Evolutionary conservation across 805 yeast species (phyloP), one percentile per base, ranked within the genome.

Genomic region (Cyberlindnera galapagoensis): DNA sequence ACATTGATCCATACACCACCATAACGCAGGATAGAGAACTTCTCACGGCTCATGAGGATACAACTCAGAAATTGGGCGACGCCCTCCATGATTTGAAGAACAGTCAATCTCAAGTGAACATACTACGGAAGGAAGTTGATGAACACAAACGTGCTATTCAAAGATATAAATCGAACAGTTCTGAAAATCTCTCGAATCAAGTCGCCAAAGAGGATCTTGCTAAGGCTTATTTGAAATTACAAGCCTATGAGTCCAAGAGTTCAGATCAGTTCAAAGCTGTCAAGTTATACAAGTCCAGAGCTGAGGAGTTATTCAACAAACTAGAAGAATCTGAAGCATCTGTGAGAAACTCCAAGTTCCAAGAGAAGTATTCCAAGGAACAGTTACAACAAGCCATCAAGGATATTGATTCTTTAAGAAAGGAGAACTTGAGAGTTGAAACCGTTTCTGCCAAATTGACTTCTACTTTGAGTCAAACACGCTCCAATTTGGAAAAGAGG

Each of bases 291-390:
- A 80, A 76, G 49, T 57, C 64, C 12, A 70, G 94, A 39, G 76
- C 94, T 21, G 88, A 83, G 21, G 81, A 78, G 39, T 81, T 84
- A 51, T 74, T 69, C 44, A 65, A 67, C 36, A 82, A 83, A 47
- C 62, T 87, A 17, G 94, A 86, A 47, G 69, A 73, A 30, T 88
- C 92, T 3, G 95, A 88, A 50, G 66, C 77, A 30, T 81, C 84
- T 5, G 73, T 81, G 2, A 63, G 69, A 32, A 68, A 75, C 27
- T 74, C 85, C 7, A 66, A 72, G 43, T 62, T 83, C 44, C 74
- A 77, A 9, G 88, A 80, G 49, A 67, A 67, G 33, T 47, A 62
- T 22, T 64, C 79, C 5, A 59, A 56, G 29, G 60, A 62, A 28
- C 85, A 84, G 39, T 56, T 74, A 32, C 50, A 56, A 13, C 83